Percentiles rank a stretch among this genome's conserved stretches.
These are phyloP conservation scores for Hanseniaspora opuntiae DNA, from an alignment of 805 yeast genomes.

Conservation along the genomic window DNA sequence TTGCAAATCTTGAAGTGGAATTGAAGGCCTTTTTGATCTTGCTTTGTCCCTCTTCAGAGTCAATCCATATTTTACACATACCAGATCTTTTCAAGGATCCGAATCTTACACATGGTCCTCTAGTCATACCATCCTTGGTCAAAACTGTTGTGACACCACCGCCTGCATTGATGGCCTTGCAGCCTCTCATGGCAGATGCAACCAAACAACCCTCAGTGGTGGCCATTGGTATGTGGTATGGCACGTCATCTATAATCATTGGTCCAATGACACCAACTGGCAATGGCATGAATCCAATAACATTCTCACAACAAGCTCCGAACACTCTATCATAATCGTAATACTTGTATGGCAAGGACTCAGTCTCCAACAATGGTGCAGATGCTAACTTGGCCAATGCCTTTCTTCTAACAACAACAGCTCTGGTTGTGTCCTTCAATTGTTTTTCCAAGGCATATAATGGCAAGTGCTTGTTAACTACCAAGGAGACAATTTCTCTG, in stretches of 20 bases:
- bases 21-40: constrained; percentile 77
- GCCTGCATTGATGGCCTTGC: constrained; percentile 93
- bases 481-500: constrained; percentile 62
- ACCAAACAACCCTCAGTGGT: constrained; percentile 98
- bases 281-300: constrained; percentile 87
- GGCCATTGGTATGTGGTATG: constrained; percentile 94
- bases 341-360: constrained; percentile 60
- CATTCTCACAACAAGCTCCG: constrained; percentile 98
- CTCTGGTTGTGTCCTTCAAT: constrained; percentile 76
- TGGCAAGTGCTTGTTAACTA: constrained; percentile 66
- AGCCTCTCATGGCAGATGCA: constrained; percentile 98
- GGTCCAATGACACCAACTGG: constrained; percentile 99
- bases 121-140: constrained; percentile 95
- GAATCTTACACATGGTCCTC: constrained; percentile 96
- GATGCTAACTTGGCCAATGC: constrained; percentile 76
- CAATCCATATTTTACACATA: constrained; percentile 88
- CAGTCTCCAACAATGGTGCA: constrained; percentile 63
- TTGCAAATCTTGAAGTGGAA: constrained; percentile 93
- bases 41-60: constrained; percentile 83
- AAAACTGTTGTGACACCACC: constrained; percentile 90
- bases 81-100: constrained; percentile 77
- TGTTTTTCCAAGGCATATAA: constrained; percentile 89
- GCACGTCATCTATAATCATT: constrained; percentile 71
- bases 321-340: constrained; percentile 92
- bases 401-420: constrained; percentile 82